Evolutionary conservation across 805 yeast genomes (phyloP).

Genomic region (Ogataea chonburiensis): DNA sequence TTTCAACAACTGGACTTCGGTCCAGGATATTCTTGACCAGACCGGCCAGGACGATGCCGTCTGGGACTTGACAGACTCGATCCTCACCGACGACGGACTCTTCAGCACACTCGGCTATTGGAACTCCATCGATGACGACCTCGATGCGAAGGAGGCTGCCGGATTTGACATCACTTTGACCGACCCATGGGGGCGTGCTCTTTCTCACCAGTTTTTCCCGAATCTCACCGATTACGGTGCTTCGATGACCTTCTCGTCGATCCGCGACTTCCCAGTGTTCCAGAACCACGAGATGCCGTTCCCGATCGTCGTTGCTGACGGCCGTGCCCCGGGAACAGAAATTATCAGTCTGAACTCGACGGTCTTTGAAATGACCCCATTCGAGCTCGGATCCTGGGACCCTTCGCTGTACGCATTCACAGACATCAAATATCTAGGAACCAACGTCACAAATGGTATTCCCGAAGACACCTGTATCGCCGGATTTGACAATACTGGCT

Average conservation of each 20-base stretch:
- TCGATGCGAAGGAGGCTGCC: conserved; percentile 53
- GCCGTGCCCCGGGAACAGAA: conserved; percentile 59
- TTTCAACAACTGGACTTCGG: conserved; percentile 69
- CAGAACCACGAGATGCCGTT: conserved; percentile 64
- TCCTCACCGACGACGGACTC: conserved; percentile 63
- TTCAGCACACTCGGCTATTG: conserved; percentile 52
- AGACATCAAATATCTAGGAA: conserved; percentile 68
- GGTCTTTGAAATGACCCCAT: conserved; percentile 61
- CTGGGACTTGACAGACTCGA: conserved; percentile 68
- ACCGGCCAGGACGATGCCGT: conserved; percentile 42
- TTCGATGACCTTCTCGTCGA: conserved; percentile 54
- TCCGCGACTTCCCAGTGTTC: conserved; percentile 62
- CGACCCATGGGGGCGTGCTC: conserved; percentile 77
- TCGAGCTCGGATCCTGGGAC: conserved; percentile 87
- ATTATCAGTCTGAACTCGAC: conserved; percentile 68
- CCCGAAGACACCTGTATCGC: conserved; percentile 54
- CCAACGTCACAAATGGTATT: conserved; percentile 58
- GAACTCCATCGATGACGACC: conserved; percentile 51
- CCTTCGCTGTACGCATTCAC: conserved; percentile 65
- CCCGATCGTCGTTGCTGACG: conserved; percentile 66
- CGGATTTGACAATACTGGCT: conserved; percentile 82
- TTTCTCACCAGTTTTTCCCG: conserved; percentile 72
- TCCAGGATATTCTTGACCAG: conserved; percentile 53
- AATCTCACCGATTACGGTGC: conserved; percentile 60
- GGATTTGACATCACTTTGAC: conserved; percentile 69